These are phyloP conservation scores for Talaromyces albobiverticillius DNA, from an alignment of 2,329 filamentous ascomycete genomes.

Conservation along the genomic window DNA sequence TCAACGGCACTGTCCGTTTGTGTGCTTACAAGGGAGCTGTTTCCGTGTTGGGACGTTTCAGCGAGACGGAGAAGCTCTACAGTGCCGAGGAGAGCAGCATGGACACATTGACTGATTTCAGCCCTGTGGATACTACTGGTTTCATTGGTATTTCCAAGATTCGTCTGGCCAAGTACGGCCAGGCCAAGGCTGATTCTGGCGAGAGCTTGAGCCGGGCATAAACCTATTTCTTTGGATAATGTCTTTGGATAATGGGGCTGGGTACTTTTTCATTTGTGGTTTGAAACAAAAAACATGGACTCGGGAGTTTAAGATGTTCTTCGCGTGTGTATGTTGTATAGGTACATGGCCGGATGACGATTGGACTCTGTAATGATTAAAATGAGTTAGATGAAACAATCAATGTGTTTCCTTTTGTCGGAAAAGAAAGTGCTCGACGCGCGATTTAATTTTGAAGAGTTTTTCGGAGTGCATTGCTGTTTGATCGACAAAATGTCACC, in stretches of 20 bases:
- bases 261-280: neutral
- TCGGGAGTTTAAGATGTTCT: constrained; percentile 6
- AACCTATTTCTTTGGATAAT: neutral
- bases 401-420: neutral
- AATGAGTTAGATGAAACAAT: constrained; percentile 7
- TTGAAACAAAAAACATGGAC: constrained; percentile 1
- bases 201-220: constrained; percentile 22
- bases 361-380: constrained; percentile 11
- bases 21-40: constrained; percentile 64
- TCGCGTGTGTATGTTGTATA: constrained; percentile 3
- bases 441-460: too few relatives aligned
- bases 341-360: constrained; percentile 7
- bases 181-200: constrained; percentile 35
- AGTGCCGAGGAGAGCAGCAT: constrained; percentile 64
- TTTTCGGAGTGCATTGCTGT: too few relatives aligned
- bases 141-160: constrained; percentile 49
- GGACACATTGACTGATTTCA: constrained; percentile 69
- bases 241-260: neutral
- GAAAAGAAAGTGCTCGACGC: too few relatives aligned
- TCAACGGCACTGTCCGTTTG: constrained; percentile 60
- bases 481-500: too few relatives aligned
- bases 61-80: constrained; percentile 69
- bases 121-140: constrained; percentile 63
- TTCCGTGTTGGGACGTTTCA: constrained; percentile 53
- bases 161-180: constrained; percentile 37